These are phyloP conservation scores for Sungouiella thailandica DNA, from an alignment of 805 yeast species.

Conservation along the genomic window DNA sequence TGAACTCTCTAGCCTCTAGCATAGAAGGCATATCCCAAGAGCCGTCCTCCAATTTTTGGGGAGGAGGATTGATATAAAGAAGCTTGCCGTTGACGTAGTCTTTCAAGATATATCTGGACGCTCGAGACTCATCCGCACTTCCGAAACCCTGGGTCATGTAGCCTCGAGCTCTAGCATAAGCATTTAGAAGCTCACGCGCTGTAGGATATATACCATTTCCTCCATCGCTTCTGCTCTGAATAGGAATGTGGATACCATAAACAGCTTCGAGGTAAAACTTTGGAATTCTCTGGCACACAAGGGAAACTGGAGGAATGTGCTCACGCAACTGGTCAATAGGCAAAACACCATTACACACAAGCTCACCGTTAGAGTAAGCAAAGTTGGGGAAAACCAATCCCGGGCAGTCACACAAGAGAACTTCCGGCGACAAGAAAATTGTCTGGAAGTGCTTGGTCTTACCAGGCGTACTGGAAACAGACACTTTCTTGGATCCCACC, in stretches of 20 bases:
- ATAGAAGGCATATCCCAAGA: conserved; percentile 50
- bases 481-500: conserved; percentile 95
- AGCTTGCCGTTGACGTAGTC: conserved; percentile 94
- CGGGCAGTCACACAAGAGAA: conserved; percentile 95
- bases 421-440: conserved; percentile 74
- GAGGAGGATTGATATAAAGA: conserved; percentile 85
- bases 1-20: conserved; percentile 48
- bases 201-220: conserved; percentile 80
- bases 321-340: conserved; percentile 97
- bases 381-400: conserved; percentile 98
- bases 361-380: conserved; percentile 92
- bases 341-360: conserved; percentile 96
- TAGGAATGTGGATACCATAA: conserved; percentile 86
- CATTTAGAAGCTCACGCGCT: conserved; percentile 79
- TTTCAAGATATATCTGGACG: conserved; percentile 85
- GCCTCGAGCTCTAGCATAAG: conserved; percentile 96
- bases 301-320: conserved; percentile 78
- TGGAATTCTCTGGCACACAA: conserved; percentile 86
- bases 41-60: conserved; percentile 51
- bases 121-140: conserved; percentile 93
- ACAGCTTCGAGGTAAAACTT: conserved; percentile 83
- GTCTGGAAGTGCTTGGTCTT: conserved; percentile 99
- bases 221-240: conserved; percentile 74
- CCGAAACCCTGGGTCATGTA: conserved; percentile 97
- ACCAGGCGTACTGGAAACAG: conserved; percentile 98